A percentile compares a stretch with the other conserved stretches of the same genome.
These are phyloP conservation scores for Didymella glomerata DNA, from an alignment of 2,329 filamentous ascomycete species.

Conservation along the genomic window DNA sequence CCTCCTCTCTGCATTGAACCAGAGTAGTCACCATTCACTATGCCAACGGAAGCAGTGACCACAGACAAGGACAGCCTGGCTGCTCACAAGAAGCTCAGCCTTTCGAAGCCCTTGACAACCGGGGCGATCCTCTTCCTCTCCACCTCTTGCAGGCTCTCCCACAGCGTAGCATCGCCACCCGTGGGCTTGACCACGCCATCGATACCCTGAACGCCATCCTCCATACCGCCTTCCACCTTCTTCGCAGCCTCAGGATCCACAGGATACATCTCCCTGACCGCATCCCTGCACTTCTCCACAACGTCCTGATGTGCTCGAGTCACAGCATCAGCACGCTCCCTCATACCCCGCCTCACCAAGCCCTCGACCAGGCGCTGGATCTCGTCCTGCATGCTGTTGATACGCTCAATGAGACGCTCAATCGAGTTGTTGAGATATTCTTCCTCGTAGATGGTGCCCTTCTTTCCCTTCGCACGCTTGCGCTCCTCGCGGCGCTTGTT, in stretches of 20 bases:
- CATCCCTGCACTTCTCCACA: conserved; percentile 70
- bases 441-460: conserved; percentile 97
- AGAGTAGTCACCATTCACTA: neutral
- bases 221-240: conserved; percentile 26
- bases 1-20: neutral
- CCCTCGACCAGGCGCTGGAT: conserved; percentile 78
- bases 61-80: neutral
- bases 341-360: conserved; percentile 81
- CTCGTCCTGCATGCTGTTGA: conserved; percentile 77
- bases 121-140: conserved; percentile 58
- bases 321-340: conserved; percentile 82
- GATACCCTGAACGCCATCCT: conserved; percentile 33
- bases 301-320: conserved; percentile 79
- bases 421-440: conserved; percentile 95
- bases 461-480: conserved; percentile 92
- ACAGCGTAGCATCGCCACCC: conserved; percentile 57
- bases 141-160: conserved; percentile 54
- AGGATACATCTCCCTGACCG: conserved; percentile 65
- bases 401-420: conserved; percentile 79
- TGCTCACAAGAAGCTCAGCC: conserved; percentile 45
- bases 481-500: conserved; percentile 90
- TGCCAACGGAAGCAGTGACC: neutral
- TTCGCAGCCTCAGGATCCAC: conserved; percentile 12
- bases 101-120: conserved; percentile 61
- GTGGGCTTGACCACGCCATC: conserved; percentile 42